Conservation (phyloP, 208 protist genomes). For the Angomonas deanei region DNA sequence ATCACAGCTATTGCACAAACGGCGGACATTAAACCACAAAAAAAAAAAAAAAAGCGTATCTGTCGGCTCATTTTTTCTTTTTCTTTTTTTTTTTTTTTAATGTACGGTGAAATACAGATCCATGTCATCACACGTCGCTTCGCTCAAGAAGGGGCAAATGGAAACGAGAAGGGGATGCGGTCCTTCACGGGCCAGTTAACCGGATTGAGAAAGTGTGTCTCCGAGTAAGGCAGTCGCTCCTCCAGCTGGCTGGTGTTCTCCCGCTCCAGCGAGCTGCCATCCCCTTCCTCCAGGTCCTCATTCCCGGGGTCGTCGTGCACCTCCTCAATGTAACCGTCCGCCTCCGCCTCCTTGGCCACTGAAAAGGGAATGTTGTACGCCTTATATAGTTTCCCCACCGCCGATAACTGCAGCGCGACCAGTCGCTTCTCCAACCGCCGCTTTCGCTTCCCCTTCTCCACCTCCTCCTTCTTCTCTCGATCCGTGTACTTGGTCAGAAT, state of each 20-base stretch:
- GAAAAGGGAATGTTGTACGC: not conserved
- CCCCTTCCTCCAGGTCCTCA: not conserved
- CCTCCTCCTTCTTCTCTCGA: not conserved
- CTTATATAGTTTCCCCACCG: not conserved
- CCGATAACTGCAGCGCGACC: not conserved
- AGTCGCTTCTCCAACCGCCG: not conserved
- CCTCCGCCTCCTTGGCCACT: not conserved
- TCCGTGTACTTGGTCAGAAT: slow-evolving; percentile 4
- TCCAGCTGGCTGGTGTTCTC: too few species aligned
- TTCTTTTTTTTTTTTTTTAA: slow-evolving; percentile 1
- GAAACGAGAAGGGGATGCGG: slow-evolving; percentile 39
- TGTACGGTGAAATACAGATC: too few species aligned
- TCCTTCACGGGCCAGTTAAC: slow-evolving; percentile 30
- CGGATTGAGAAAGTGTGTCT: not conserved
- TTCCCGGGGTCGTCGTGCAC: not conserved
- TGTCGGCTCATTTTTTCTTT: not conserved
- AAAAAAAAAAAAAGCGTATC: not conserved
- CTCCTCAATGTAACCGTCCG: not conserved
- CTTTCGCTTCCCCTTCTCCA: not conserved
- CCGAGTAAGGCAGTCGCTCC: not conserved
- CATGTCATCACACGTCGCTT: too few species aligned
- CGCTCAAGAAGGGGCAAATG: not conserved
- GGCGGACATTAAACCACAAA: not conserved
- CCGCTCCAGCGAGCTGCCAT: too few species aligned
- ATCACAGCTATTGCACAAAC: not conserved